Base-by-base conservation (phyloP, 31 red algal genomes). In the Porphyra umbilicalis region DNA sequence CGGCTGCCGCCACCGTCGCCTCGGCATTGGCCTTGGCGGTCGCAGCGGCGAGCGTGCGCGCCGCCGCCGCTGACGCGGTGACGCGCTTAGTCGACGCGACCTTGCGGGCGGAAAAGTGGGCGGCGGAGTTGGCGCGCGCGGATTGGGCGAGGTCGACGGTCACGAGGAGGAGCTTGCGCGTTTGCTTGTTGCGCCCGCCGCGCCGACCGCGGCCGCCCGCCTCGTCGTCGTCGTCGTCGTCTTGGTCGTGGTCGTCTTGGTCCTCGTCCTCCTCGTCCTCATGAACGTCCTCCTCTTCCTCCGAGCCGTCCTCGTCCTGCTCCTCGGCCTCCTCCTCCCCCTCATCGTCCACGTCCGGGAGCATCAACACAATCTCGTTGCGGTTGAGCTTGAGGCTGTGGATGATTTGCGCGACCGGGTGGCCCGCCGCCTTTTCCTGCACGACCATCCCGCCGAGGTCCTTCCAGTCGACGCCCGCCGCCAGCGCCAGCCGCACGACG, bases 301-400 rank as follows among this genome's bases (percentile, higher is more conserved):
- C 79, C 34, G 81, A 79, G 14, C 83, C 77, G 32, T 85, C 83
- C 6, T 83, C 80, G 57, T 71, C 57, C 57, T 18, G 25, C 5
- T 35, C 38, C 32, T 95, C 80, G 4, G 80, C 35, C 6, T 29
- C 44, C 34, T 36, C 83, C 4, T 83, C 79, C 10, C 80, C 83
- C 4, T 83, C 82, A 39, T 92, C 80, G 33, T 88, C 79, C 18
- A 78, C 76, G 39, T 92, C 86, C 38, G 92, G 80, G 32, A 99
- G 84, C 92, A 91, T 92, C 40, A 99, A 85, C 10, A 88, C 92
- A 33, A 99, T 94, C 80, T 94, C 85, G 82, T 97, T 95, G 40
- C 90, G 80, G 9, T 94, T 89, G 31, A 99, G 76, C 37, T 96
- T 87, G 36, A 99, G 79, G 33, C 88, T 92, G 35, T 99, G 97